Evolutionary conservation across 306 rosid genomes (phyloP), one percentile per base, ranked within the genome.

Genomic region (Inga oerstediana): DNA sequence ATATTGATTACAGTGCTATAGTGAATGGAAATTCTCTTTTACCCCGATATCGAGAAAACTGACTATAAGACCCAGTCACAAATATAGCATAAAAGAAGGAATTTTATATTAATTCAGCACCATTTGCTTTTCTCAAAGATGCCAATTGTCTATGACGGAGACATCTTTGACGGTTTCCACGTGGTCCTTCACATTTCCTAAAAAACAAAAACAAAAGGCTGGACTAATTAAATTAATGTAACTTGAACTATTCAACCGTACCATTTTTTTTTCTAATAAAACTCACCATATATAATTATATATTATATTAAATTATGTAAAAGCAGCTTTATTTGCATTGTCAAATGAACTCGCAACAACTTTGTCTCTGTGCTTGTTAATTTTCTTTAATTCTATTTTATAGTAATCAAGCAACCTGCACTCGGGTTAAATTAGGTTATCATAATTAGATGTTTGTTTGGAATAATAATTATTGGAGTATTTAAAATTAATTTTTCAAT

Each of bases 81-180:
- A 13, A 70, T 41, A 12, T 56, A 24, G 27, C 19, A 71, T 11
- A 70, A 46, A 69, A 43, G 74, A 70, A 20, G 41, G 30, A 58
- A n/a, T 58, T 58, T 8, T 41, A 43, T 80, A 14, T 51, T 32
- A 7, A 62, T 62, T 22, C 41, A 37, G 59, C 34, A 24, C 30
- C 49, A 54, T 39, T 35, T 27, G 43, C 82, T 70, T 59, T 46
- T 72, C 11, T 41, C 51, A 75, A 83, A 41, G 77, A 59, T 68
- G 74, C 77, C 71, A 66, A 24, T 80, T 44, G 52, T 45, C 35
- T n/a, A 3, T 17, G 39, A 24, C 5, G 16, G 51, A 52, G 74
- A 48, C 77, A n/a, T 9, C 68, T 83, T 68, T 27, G 2, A 32
- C 44, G 51, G 13, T 54, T 81, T 81, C 77, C 87, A 72, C 65